Conservation (phyloP, 2,329 filamentous ascomycete genomes). For the Talaromyces sp. region DNA sequence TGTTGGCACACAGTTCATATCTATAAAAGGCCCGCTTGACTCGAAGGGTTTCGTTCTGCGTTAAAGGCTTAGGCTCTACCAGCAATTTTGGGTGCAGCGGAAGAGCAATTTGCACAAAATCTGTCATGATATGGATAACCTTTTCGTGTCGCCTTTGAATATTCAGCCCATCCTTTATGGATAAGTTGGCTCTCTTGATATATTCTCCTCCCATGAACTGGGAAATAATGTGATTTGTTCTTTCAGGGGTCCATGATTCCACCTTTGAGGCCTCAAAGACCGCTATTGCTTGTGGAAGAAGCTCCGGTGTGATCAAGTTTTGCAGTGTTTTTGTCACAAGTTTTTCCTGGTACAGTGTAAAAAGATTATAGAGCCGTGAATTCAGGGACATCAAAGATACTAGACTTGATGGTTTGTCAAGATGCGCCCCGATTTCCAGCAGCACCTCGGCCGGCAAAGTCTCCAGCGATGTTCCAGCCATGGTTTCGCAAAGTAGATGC, state of each 20-base stretch:
- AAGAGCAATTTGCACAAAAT: neutral
- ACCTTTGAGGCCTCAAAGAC: neutral
- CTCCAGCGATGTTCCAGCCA: neutral
- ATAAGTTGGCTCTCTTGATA: neutral
- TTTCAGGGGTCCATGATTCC: neutral
- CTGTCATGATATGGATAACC: neutral
- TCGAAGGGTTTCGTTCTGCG: neutral
- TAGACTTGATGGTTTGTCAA: neutral
- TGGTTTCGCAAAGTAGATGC: neutral
- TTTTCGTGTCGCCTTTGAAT: neutral
- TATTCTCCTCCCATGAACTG: neutral
- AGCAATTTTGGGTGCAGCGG: neutral
- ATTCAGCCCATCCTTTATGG: neutral
- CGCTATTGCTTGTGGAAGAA: neutral
- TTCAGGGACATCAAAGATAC: neutral
- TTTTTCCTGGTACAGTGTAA: neutral
- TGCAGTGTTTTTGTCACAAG: neutral
- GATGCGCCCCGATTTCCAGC: neutral
- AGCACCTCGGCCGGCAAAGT: neutral
- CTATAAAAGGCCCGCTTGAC: neutral
- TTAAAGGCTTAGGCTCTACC: neutral
- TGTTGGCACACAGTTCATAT: neutral
- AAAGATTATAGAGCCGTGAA: neutral
- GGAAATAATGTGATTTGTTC: neutral
- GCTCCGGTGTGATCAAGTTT: neutral